Conservation (phyloP, 768 basidiomycete genomes). For the Wakefieldia striispora region DNA sequence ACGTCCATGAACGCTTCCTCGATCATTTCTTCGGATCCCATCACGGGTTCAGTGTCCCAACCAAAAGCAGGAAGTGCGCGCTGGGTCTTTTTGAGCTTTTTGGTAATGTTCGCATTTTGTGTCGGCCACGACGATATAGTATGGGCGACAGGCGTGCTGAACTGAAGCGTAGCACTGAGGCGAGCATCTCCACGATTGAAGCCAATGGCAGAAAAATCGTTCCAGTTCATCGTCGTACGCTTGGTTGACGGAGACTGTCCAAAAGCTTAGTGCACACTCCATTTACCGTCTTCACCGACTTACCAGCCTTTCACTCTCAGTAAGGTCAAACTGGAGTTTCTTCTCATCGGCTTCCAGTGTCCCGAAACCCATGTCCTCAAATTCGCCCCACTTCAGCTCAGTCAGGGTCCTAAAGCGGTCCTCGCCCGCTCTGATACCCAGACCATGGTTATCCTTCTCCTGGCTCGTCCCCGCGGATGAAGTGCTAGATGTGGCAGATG, state of each 20-base stretch:
- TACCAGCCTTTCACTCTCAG: slow-evolving; percentile 76
- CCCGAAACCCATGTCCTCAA: slow-evolving; percentile 81
- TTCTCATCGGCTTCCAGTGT: slow-evolving; percentile 49
- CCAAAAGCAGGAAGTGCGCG: slow-evolving; percentile 74
- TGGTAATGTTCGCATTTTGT: slow-evolving; percentile 67
- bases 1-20: slow-evolving; percentile 91
- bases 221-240: slow-evolving; percentile 85
- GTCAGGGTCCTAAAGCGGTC: slow-evolving; percentile 79
- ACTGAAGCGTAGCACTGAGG: slow-evolving; percentile 78
- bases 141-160: slow-evolving; percentile 55
- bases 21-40: slow-evolving; percentile 75
- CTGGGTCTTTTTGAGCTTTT: slow-evolving; percentile 82
- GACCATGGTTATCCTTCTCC: slow-evolving; percentile 30
- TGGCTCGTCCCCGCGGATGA: slow-evolving; percentile 33
- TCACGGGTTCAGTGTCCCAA: slow-evolving; percentile 87
- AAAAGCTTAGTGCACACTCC: slow-evolving; percentile 7
- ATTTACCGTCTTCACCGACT: slow-evolving; percentile 11
- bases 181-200: slow-evolving; percentile 79
- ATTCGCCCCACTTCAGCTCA: slow-evolving; percentile 90
- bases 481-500: slow-evolving; percentile 46
- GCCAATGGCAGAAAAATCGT: slow-evolving; percentile 81
- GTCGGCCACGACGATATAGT: slow-evolving; percentile 71
- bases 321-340: slow-evolving; percentile 90
- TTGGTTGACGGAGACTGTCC: slow-evolving; percentile 63
- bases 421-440: slow-evolving; percentile 46